Percentiles rank a stretch among this genome's conserved stretches.
These are phyloP conservation scores for Boletus vermiculosoides DNA, from an alignment of 768 basidiomycete species.

Conservation along the genomic window DNA sequence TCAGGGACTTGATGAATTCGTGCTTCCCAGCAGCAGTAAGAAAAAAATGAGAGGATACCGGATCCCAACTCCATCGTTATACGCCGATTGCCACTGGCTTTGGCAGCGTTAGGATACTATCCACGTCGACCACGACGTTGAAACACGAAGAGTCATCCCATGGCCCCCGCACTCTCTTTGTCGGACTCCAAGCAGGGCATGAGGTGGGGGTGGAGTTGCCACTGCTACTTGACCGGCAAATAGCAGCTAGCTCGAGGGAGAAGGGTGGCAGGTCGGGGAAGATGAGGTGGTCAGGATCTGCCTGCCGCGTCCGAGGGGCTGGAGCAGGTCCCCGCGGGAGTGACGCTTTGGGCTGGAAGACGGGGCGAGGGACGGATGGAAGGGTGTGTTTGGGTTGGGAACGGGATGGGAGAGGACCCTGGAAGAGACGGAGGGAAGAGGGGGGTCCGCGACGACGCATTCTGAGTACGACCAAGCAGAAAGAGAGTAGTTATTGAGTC, in stretches of 20 bases:
- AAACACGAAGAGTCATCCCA: conserved; percentile 59
- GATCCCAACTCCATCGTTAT: conserved; percentile 5
- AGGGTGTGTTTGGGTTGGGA: conserved; percentile 61
- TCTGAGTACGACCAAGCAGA: neutral
- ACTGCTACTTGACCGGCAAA: conserved; percentile 17
- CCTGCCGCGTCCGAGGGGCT: conserved; percentile 15
- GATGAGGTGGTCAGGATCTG: conserved; percentile 2
- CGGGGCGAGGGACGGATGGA: conserved; percentile 63
- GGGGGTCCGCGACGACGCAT: conserved; percentile 75
- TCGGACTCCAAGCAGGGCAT: conserved; percentile 18
- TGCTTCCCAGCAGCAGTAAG: conserved; percentile 3
- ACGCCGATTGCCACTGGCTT: conserved; percentile 41
- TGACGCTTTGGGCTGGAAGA: conserved; percentile 38
- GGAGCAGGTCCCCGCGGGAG: conserved; percentile 24
- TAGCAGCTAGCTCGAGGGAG: conserved; percentile 18
- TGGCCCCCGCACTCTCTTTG: conserved; percentile 43
- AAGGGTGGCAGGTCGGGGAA: conserved; percentile 28
- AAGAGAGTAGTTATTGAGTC: neutral
- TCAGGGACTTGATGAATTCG: neutral
- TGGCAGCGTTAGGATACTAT: conserved; percentile 44
- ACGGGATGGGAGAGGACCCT: conserved; percentile 63
- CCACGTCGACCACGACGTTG: conserved; percentile 43
- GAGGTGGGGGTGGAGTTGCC: conserved; percentile 11
- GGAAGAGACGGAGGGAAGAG: conserved; percentile 56
- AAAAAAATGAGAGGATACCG: conserved; percentile 1